A percentile compares a stretch with the other conserved stretches of the same genome.
Conservation (phyloP, 305 asterid species). For the Salvia sclarea region DNA sequence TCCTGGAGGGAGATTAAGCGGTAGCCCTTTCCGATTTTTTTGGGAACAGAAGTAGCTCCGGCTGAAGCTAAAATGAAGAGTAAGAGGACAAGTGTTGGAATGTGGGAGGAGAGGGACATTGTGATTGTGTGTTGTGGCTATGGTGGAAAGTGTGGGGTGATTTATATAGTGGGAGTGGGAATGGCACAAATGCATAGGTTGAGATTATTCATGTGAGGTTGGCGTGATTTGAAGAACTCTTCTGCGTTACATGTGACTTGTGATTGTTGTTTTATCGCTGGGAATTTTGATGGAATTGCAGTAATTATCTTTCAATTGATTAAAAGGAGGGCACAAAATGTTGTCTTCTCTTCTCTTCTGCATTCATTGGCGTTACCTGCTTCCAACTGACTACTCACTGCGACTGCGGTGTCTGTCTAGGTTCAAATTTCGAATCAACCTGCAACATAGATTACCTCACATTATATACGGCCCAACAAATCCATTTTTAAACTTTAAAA, state of each 20-base stretch:
- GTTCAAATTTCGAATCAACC: background rate
- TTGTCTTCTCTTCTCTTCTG: background rate
- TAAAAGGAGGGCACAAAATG: background rate
- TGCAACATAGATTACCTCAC: background rate
- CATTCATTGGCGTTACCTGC: constrained; percentile 1
- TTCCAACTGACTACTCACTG: constrained; percentile 2
- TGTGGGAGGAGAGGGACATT: constrained; percentile 20
- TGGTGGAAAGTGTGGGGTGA: constrained; percentile 4
- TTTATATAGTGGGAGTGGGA: constrained; percentile 32
- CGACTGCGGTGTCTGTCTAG: background rate
- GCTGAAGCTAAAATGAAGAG: constrained; percentile 20
- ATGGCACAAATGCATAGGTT: constrained; percentile 32
- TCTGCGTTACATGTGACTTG: constrained; percentile 32
- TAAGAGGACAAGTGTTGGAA: background rate
- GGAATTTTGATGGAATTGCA: background rate
- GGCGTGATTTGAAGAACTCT: background rate
- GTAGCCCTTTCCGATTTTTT: constrained; percentile 81
- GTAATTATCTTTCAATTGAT: background rate
- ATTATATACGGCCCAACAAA: too few species aligned
- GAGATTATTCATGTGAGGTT: constrained; percentile 25
- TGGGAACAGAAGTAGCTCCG: background rate
- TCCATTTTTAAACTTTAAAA: too few species aligned
- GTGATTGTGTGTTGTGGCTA: constrained; percentile 22
- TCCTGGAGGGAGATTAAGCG: constrained; percentile 64
- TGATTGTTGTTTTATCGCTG: constrained; percentile 19